These are phyloP conservation scores for Omphalotus guepiniiformis DNA, from an alignment of 768 basidiomycete genomes.

Conservation along the genomic window DNA sequence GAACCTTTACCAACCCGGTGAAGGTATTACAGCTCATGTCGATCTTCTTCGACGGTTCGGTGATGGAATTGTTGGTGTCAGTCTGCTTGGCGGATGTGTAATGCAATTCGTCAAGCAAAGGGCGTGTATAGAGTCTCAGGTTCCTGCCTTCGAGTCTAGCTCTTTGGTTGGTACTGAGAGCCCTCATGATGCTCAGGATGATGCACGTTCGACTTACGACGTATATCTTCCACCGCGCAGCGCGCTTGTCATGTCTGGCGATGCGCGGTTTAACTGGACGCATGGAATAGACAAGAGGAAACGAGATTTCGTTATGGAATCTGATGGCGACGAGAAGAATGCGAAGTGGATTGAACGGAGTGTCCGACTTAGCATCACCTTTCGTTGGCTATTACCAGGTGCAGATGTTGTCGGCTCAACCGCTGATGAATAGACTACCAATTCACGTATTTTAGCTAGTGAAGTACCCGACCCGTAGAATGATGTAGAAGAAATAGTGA, in stretches of 20 bases:
- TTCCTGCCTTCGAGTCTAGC: slow-evolving; percentile 11
- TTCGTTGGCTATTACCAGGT: slow-evolving; percentile 81
- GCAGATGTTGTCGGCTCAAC: slow-evolving; percentile 83
- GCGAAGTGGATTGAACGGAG: slow-evolving; percentile 46
- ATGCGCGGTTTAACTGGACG: slow-evolving; percentile 82
- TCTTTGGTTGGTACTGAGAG: background rate
- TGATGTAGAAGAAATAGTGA: too few relatives aligned
- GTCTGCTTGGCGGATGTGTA: slow-evolving; percentile 72
- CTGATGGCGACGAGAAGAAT: slow-evolving; percentile 14
- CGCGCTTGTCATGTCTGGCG: slow-evolving; percentile 71
- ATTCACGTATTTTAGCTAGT: too few relatives aligned
- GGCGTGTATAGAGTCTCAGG: too few relatives aligned
- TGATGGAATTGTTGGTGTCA: slow-evolving; percentile 88
- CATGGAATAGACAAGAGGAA: slow-evolving; percentile 75
- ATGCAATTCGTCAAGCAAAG: slow-evolving; percentile 74
- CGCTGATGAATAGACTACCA: too few relatives aligned
- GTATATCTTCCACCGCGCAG: slow-evolving; percentile 75
- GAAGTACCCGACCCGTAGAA: too few relatives aligned
- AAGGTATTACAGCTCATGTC: slow-evolving; percentile 86
- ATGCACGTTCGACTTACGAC: slow-evolving; percentile 26
- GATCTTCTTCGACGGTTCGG: slow-evolving; percentile 82
- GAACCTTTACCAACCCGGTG: slow-evolving; percentile 85
- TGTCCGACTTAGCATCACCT: slow-evolving; percentile 74
- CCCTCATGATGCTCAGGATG: background rate
- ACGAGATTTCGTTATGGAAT: slow-evolving; percentile 53